Conservation (phyloP, 768 basidiomycete genomes). For the Termitomyces sp. region DNA sequence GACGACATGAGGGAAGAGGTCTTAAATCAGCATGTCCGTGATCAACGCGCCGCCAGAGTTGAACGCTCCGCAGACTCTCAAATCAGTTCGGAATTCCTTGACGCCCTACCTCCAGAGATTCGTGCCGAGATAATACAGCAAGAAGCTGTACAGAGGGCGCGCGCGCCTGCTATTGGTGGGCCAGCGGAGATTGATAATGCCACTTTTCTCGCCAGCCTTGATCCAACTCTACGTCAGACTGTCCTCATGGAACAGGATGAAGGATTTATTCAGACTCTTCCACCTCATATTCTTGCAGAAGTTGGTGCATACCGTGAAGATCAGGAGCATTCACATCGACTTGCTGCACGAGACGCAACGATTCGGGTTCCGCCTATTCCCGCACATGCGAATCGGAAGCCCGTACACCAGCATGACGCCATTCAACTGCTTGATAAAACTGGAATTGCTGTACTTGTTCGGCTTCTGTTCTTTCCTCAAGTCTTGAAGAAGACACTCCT, state of each 20-base stretch:
- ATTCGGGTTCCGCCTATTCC: slow-evolving; percentile 22
- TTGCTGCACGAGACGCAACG: slow-evolving; percentile 22
- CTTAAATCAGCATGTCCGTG: slow-evolving; percentile 93
- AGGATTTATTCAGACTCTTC: slow-evolving; percentile 73
- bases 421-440: slow-evolving; percentile 89
- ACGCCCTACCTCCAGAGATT: slow-evolving; percentile 93
- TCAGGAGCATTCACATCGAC: slow-evolving; percentile 26
- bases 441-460: slow-evolving; percentile 83
- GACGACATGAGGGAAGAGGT: slow-evolving; percentile 99
- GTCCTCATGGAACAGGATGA: slow-evolving; percentile 88
- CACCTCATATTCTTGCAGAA: slow-evolving; percentile 84
- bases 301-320: slow-evolving; percentile 67
- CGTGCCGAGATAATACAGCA: slow-evolving; percentile 96
- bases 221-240: slow-evolving; percentile 85
- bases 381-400: slow-evolving; percentile 39
- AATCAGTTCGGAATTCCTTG: slow-evolving; percentile 92
- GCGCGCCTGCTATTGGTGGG: slow-evolving; percentile 42
- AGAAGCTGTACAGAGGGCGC: slow-evolving; percentile 80
- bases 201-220: slow-evolving; percentile 87
- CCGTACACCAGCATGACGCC: slow-evolving; percentile 67
- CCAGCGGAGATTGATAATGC: slow-evolving; percentile 82
- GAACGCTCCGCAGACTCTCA: slow-evolving; percentile 77
- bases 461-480: slow-evolving; percentile 95
- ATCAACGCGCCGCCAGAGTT: slow-evolving; percentile 73
- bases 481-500: slow-evolving; percentile 80